phyloP scores from a whole-genome alignment of 129 eudicot genomes.

The Centaurea solstitialis region DNA sequence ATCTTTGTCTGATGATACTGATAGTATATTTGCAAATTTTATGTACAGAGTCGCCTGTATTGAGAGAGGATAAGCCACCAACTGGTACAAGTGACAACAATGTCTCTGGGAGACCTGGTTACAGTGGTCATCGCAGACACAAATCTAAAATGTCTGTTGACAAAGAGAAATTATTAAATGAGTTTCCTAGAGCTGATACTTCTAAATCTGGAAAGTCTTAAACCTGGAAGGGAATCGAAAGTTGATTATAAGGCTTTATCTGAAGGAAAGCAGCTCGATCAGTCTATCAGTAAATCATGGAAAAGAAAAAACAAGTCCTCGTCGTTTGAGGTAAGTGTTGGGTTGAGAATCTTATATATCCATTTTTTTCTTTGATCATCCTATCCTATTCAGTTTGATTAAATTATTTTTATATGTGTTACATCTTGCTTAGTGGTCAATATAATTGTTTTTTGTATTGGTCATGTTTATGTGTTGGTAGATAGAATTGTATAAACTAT shows the following conservation, averaged over 20 bases:
- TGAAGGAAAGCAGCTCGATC: conserved; percentile 37
- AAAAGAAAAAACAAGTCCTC: conserved; percentile 41
- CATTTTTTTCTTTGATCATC: not conserved
- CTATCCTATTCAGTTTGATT: not conserved
- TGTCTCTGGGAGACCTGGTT: conserved; percentile 12
- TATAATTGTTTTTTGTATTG: not conserved
- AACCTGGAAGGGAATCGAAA: conserved; percentile 36
- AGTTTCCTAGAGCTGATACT: conserved; percentile 30
- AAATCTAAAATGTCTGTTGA: conserved; percentile 26
- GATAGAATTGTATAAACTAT: not conserved
- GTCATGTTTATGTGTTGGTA: conserved; percentile 1
- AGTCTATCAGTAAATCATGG: conserved; percentile 28
- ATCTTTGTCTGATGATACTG: conserved; percentile 14
- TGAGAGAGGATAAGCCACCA: conserved; percentile 33
- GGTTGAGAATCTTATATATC: not conserved
- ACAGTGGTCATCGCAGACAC: conserved; percentile 28
- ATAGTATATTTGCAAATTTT: conserved; percentile 5
- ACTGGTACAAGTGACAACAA: conserved; percentile 17
- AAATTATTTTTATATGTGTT: not conserved
- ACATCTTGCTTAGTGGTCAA: not conserved
- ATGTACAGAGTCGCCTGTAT: conserved; percentile 27
- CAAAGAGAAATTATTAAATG: conserved; percentile 25
- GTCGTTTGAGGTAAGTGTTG: conserved; percentile 30
- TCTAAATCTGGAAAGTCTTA: conserved; percentile 35
- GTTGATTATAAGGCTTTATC: conserved; percentile 32